Percentiles rank a stretch among this genome's conserved stretches.
phyloP scores from a whole-genome alignment of 1,284 basidiomycete species.

The Phellopilus nigrolimitatus region DNA sequence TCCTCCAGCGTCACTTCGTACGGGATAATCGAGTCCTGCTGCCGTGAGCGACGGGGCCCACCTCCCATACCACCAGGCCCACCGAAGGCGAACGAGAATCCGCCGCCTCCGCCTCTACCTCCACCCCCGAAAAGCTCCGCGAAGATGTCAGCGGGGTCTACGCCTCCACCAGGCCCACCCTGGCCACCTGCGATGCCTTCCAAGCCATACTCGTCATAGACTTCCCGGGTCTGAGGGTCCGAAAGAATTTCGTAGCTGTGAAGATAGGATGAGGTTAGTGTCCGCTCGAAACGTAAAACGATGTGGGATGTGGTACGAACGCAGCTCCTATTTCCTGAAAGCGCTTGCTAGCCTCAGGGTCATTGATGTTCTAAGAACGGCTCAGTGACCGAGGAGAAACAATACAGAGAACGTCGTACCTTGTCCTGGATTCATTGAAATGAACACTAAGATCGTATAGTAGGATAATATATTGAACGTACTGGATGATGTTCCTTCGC shows the following conservation, averaged over 20 bases:
- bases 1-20: constrained; percentile 91
- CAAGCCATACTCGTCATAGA: constrained; percentile 82
- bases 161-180: constrained; percentile 36
- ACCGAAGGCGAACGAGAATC: constrained; percentile 54
- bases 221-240: constrained; percentile 69
- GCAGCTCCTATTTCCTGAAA: constrained; percentile 89
- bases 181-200: constrained; percentile 53
- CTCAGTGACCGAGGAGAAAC: constrained; percentile 1
- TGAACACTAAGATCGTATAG: neutral
- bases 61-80: constrained; percentile 37
- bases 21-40: constrained; percentile 71
- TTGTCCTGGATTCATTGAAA: constrained; percentile 48
- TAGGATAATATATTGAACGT: constrained; percentile 33
- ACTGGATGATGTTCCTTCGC: constrained; percentile 90
- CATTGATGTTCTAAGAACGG: constrained; percentile 62
- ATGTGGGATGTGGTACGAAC: constrained; percentile 40
- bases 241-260: constrained; percentile 81
- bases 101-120: constrained; percentile 30
- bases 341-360: constrained; percentile 70
- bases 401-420: constrained; percentile 33
- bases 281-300: constrained; percentile 7
- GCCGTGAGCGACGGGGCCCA: constrained; percentile 39
- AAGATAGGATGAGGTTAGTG: constrained; percentile 5
- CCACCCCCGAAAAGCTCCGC: constrained; percentile 64
- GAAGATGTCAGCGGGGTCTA: constrained; percentile 71